Evolutionary conservation across 169 alveolate species (phyloP), one percentile per base, ranked within the genome.

Genomic region (Plasmodium vivax): DNA sequence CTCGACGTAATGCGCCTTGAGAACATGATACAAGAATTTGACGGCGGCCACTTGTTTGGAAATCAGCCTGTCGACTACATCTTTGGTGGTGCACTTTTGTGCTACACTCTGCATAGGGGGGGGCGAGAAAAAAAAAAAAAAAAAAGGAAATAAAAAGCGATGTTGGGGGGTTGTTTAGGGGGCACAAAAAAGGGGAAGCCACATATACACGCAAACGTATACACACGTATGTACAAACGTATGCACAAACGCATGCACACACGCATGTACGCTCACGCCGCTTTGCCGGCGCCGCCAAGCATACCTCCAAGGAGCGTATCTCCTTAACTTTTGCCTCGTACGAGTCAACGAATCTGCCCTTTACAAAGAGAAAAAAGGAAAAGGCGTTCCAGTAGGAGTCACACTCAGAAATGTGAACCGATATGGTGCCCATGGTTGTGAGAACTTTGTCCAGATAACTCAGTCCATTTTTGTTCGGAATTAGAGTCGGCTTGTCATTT

Each of bases 361-460:
- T 83, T 83, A 83, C 47, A 84, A 75, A 83, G 56, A 81, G 91
- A 38, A 93, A 81, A 93, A 93, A 75, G 43, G 92, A 85, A 81
- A 74, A 74, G 16, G 92, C 92, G 19, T 82, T 85, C 94, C 95
- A 85, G 54, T 80, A 85, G n/a, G 85, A 9, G 41, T 68, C 88
- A 83, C 73, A 51, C 74, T 68, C 93, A 41, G 93, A 36, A 27
- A 92, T 93, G 74, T 93, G 43, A 9, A 5, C 81, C 51, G 96
- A 90, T 58, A 34, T 23, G 51, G 80, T 88, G 82, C 93, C 74
- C 81, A 96, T 95, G 34, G 95, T 93, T 38, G 94, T 97, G 54
- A 95, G 32, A 56, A 95, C 85, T 73, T 93, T 77, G 51, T 93
- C 95, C 19, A 95, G 43, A 51, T 84, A 92, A 47, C 82, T 74